phyloP scores from a whole-genome alignment of 2,329 filamentous ascomycete genomes.

The Ceratocystis smalleyi region DNA sequence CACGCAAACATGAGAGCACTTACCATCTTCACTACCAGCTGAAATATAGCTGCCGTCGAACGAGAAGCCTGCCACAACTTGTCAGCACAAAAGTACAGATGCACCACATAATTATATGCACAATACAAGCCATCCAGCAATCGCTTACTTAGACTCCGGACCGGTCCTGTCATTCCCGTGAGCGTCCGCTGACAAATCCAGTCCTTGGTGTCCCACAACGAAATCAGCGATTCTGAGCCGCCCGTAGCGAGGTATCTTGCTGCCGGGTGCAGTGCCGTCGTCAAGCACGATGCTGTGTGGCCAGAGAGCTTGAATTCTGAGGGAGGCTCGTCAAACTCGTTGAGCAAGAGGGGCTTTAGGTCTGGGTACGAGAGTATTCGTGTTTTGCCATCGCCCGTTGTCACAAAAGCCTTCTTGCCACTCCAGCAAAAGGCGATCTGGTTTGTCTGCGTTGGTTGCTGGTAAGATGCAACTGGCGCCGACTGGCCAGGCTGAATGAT shows the following conservation, averaged over 20 bases:
- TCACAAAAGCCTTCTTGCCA: constrained; percentile 53
- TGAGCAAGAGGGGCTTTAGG: constrained; percentile 39
- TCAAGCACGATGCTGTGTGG: constrained; percentile 57
- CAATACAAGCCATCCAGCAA: not conserved
- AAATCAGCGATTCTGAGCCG: constrained; percentile 58
- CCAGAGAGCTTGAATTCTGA: constrained; percentile 48
- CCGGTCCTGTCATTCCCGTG: constrained; percentile 51
- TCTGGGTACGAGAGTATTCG: constrained; percentile 54
- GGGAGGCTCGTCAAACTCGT: constrained; percentile 30
- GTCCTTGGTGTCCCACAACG: constrained; percentile 62
- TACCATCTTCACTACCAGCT: constrained; percentile 58
- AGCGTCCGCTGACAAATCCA: constrained; percentile 63
- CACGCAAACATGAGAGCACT: constrained; percentile 17
- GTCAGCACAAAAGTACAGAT: not conserved
- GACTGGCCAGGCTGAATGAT: constrained; percentile 45
- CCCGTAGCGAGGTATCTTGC: constrained; percentile 59
- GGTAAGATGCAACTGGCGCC: constrained; percentile 40
- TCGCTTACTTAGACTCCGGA: constrained; percentile 50
- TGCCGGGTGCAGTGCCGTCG: constrained; percentile 53
- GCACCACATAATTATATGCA: not conserved
- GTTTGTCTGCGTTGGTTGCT: constrained; percentile 51
- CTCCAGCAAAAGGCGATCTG: constrained; percentile 61
- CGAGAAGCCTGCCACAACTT: constrained; percentile 43
- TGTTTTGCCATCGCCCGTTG: constrained; percentile 54
- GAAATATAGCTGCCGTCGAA: constrained; percentile 64